These are phyloP conservation scores for Mortierella sp. DNA, from an alignment of 371 early-diverging fungal species.

Conservation along the genomic window DNA sequence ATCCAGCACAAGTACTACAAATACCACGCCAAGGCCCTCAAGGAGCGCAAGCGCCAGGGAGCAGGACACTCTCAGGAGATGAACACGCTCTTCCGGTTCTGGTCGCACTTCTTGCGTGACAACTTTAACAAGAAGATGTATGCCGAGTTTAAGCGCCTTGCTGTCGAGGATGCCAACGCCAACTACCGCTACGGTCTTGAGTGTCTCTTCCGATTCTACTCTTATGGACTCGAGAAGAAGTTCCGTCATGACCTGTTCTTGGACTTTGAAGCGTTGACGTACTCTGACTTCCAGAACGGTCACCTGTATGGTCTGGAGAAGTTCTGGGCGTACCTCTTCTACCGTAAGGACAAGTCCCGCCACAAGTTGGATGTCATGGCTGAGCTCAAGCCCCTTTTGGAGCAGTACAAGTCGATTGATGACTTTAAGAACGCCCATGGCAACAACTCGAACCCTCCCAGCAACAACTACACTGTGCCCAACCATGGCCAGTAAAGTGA, in stretches of 20 bases:
- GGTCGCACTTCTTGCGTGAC: slow-evolving; percentile 98
- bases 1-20: slow-evolving; percentile 96
- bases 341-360: slow-evolving; percentile 88
- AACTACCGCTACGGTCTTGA: slow-evolving; percentile 96
- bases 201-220: slow-evolving; percentile 97
- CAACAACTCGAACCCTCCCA: slow-evolving; percentile 37
- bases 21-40: slow-evolving; percentile 93
- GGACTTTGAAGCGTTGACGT: slow-evolving; percentile 91
- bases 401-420: slow-evolving; percentile 76
- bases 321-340: slow-evolving; percentile 96
- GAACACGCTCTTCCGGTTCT: slow-evolving; percentile 99
- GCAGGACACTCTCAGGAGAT: slow-evolving; percentile 95
- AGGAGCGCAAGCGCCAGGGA: slow-evolving; percentile 93
- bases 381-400: slow-evolving; percentile 73
- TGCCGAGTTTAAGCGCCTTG: slow-evolving; percentile 92
- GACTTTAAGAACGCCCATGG: slow-evolving; percentile 75
- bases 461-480: slow-evolving; percentile 48
- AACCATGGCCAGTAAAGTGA: slow-evolving; percentile 21
- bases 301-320: slow-evolving; percentile 95
- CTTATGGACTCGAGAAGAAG: slow-evolving; percentile 94
- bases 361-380: slow-evolving; percentile 77
- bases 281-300: slow-evolving; percentile 81
- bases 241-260: slow-evolving; percentile 89
- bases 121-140: slow-evolving; percentile 96
- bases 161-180: slow-evolving; percentile 93